Evolutionary conservation across 192 early-diverging fungal species (phyloP).

Genomic region (Neocallimastix lanati): DNA sequence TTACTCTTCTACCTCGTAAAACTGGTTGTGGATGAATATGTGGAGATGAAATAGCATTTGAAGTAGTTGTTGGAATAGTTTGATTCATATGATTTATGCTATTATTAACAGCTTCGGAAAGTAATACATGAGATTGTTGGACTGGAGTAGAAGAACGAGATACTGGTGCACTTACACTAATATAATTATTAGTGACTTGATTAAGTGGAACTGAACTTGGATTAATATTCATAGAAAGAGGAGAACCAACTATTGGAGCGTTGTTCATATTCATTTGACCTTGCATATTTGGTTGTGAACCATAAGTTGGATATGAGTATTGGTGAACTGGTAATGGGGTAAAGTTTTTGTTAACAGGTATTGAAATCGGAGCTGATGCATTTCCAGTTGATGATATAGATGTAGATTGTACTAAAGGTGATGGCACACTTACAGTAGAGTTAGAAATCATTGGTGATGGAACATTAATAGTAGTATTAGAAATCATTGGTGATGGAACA

Average conservation of each 20-base stretch:
- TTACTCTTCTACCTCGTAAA: background rate
- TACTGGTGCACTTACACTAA: background rate
- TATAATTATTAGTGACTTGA: background rate
- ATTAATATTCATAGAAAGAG: background rate
- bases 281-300: background rate
- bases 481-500: background rate
- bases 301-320: background rate
- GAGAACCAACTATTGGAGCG: background rate
- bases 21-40: background rate
- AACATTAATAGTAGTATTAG: background rate
- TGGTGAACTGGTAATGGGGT: background rate
- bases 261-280: background rate
- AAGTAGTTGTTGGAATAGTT: background rate
- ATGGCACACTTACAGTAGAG: background rate
- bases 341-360: background rate
- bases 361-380: background rate
- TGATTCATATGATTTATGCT: background rate
- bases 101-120: background rate
- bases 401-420: background rate
- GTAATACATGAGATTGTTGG: background rate
- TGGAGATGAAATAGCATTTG: background rate
- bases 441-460: background rate
- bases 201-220: background rate
- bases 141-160: background rate
- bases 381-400: background rate